Evolutionary conservation across 768 basidiomycete species (phyloP).

Genomic region (Pisolithus tinctorius): DNA sequence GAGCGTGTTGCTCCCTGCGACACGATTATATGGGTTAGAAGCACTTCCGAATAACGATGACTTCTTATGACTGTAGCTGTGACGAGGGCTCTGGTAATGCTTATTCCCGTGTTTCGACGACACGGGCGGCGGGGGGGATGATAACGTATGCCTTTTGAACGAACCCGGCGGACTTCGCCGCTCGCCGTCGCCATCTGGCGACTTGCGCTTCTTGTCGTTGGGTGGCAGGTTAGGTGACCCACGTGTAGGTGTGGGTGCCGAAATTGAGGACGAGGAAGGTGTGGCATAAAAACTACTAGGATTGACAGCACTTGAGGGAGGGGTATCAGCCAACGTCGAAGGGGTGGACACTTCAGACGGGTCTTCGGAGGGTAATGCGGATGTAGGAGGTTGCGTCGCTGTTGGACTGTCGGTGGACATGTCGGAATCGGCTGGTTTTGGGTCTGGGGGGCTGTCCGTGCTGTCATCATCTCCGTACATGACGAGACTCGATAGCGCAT

Average conservation of each 20-base stretch:
- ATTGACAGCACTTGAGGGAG: conserved; percentile 21
- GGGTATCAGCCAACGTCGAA: conserved; percentile 28
- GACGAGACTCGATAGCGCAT: conserved; percentile 32
- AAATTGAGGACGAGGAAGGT: background rate
- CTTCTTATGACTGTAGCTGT: conserved; percentile 12
- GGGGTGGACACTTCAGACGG: conserved; percentile 17
- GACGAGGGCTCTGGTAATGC: background rate
- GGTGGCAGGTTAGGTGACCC: background rate
- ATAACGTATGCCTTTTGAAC: conserved; percentile 13
- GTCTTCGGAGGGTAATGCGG: conserved; percentile 12
- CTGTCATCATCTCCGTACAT: conserved; percentile 38
- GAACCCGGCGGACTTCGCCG: conserved; percentile 12
- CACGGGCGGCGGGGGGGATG: conserved; percentile 18
- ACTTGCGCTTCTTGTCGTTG: conserved; percentile 36
- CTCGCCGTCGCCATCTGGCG: conserved; percentile 26
- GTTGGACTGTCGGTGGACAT: conserved; percentile 3
- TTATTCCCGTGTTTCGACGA: conserved; percentile 14
- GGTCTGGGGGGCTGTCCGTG: conserved; percentile 15
- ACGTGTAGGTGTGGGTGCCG: background rate
- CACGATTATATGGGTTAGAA: conserved; percentile 29
- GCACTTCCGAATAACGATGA: conserved; percentile 25
- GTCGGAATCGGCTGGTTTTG: conserved; percentile 13
- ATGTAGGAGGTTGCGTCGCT: conserved; percentile 17
- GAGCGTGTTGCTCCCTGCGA: conserved; percentile 29
- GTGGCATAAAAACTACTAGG: conserved; percentile 36